These are phyloP conservation scores for Fusarium lateritium DNA, from an alignment of 2,329 filamentous ascomycete genomes.

Conservation along the genomic window DNA sequence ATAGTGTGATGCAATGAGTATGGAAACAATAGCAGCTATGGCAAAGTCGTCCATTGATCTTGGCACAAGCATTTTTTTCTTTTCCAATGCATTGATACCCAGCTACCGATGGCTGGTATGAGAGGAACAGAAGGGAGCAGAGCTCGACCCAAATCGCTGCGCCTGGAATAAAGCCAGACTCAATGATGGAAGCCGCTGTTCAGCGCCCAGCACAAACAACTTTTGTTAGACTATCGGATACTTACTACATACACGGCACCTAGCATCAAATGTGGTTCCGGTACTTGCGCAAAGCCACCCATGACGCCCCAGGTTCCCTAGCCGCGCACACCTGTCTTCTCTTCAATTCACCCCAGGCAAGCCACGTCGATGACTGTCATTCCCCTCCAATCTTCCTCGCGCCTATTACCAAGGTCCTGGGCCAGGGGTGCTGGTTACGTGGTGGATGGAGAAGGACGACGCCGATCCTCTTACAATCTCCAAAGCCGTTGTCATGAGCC, in stretches of 20 bases:
- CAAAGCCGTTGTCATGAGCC: constrained; percentile 41
- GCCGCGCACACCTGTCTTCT: constrained; percentile 27
- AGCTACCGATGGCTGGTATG: constrained; percentile 4
- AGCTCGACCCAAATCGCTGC: constrained; percentile 21
- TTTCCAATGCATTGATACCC: constrained; percentile 34
- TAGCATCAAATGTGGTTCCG: constrained; percentile 23
- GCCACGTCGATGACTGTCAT: constrained; percentile 44
- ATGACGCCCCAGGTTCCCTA: constrained; percentile 41
- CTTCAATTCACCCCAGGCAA: constrained; percentile 44
- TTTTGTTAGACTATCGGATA: constrained; percentile 27
- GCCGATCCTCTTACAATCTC: constrained; percentile 49
- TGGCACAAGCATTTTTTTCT: constrained; percentile 2
- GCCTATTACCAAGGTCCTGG: constrained; percentile 47
- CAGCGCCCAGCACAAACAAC: constrained; percentile 37
- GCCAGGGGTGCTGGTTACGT: constrained; percentile 44
- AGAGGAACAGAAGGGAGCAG: constrained; percentile 21
- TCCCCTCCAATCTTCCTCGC: constrained; percentile 48
- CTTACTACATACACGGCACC: constrained; percentile 44
- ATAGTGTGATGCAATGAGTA: background rate
- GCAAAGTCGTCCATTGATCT: background rate
- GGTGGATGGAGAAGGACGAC: constrained; percentile 39
- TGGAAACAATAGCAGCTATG: constrained; percentile 10
- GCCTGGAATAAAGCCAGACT: constrained; percentile 19
- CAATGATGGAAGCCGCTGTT: constrained; percentile 33
- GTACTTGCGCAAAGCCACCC: constrained; percentile 38